phyloP scores from a whole-genome alignment of 345 rosid genomes.

The Salix arbutifolia region DNA sequence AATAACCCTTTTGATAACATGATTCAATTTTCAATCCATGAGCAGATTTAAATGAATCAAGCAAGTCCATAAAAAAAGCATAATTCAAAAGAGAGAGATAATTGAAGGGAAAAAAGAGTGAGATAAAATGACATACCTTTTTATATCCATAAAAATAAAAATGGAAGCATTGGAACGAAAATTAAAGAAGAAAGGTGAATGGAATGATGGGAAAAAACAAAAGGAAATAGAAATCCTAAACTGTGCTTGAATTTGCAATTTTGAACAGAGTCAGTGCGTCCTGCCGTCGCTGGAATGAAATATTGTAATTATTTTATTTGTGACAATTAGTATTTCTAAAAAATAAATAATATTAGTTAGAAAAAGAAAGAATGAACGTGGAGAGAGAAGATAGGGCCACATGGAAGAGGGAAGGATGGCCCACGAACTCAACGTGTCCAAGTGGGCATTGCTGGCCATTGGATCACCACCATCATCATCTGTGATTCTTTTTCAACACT shows the following conservation, averaged over 20 bases:
- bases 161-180: slow-evolving; percentile 27
- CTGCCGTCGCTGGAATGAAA: not conserved
- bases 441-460: slow-evolving; percentile 15
- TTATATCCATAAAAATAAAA: slow-evolving; percentile 8
- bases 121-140: slow-evolving; percentile 38
- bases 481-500: not conserved
- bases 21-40: not conserved
- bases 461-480: slow-evolving; percentile 5
- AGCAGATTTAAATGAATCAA: not conserved
- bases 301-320: not conserved
- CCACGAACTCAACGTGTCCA: not conserved
- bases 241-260: slow-evolving; percentile 28
- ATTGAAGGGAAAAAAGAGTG: not conserved
- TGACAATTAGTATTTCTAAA: not conserved
- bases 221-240: slow-evolving; percentile 42
- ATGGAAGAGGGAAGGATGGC: not conserved
- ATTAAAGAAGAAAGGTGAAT: not conserved
- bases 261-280: slow-evolving; percentile 14
- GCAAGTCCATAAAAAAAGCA: slow-evolving; percentile 2
- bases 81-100: slow-evolving; percentile 1
- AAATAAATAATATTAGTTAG: not conserved
- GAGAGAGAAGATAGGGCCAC: slow-evolving; percentile 16
- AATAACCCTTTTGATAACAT: not conserved
- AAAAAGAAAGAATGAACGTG: not conserved
- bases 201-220: slow-evolving; percentile 15